Evolutionary conservation across 1,139 yeast genomes (phyloP), one percentile per base, ranked within the genome.

Genomic region (Geotrichum aggregatum): DNA sequence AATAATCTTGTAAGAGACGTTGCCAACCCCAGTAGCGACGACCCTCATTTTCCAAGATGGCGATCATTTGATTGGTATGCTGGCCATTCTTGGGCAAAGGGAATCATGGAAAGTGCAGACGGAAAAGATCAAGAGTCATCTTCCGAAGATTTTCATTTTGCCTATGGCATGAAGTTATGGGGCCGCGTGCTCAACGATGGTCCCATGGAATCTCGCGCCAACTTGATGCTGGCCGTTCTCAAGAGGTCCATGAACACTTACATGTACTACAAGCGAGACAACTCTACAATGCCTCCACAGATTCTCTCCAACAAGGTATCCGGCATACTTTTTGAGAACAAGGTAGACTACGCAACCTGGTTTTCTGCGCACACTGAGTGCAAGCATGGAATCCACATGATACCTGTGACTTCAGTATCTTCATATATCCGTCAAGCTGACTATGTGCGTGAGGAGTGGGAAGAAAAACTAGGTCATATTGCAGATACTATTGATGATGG

Each of bases 371-470:
- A 79, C 47, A 67, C 74, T 45, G 89, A 89, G 66, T 91, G 83
- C 65, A 87, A 89, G 49, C 96, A 89, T 61, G 96, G 96, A 63
- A 88, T 91, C 56, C 97, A 91, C 67, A 91, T 91, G 83, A 75
- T 91, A 54, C 95, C 98, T 19, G 74, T 85, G 39, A 87, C 95
- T 0, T 88, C 96, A 0, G 79, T 84, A 11, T 82, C 95, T n/a
- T 80, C 92, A 0, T 83, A 77, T 58, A 75, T 88, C 33, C 77
- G 97, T 65, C 74, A 75, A 8, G 77, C 87, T 3, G 68, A 73
- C 2, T 91, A 79, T 67, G 92, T 83, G 19, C 62, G 72, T 57
- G 81, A 88, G 68, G 97, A 91, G 70, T 91, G 96, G 96, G 73
- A 76, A 11, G 71, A 71, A 47, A 73, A 71, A 55, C 64, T 84